Conservation (phyloP, 805 yeast species). For the Spathaspora arborariae region DNA sequence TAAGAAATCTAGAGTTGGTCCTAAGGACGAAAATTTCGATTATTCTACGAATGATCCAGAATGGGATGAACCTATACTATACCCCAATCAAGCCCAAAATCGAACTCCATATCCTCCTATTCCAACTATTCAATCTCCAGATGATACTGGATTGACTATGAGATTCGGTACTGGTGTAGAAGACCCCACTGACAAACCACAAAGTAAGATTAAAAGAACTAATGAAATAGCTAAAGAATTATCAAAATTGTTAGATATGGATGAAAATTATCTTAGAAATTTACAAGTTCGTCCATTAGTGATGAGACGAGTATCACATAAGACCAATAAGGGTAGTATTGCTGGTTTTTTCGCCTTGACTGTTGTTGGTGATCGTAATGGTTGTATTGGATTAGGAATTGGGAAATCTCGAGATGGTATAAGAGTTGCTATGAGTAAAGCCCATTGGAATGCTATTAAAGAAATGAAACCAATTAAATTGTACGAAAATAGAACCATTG, state of each 20-base stretch:
- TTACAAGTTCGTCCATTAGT: constrained; percentile 65
- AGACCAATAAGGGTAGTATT: constrained; percentile 89
- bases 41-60: constrained; percentile 65
- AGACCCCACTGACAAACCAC: constrained; percentile 2
- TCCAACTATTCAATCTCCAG: constrained; percentile 53
- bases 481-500: constrained; percentile 86
- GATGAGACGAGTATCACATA: constrained; percentile 80
- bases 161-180: constrained; percentile 24
- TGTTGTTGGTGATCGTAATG: constrained; percentile 88
- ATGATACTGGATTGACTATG: constrained; percentile 38
- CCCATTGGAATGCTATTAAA: constrained; percentile 92
- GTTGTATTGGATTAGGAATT: constrained; percentile 93
- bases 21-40: constrained; percentile 63
- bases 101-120: constrained; percentile 55
- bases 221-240: constrained; percentile 49
- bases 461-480: constrained; percentile 79
- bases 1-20: constrained; percentile 53
- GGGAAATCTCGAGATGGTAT: constrained; percentile 83
- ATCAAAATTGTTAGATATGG: constrained; percentile 62
- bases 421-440: constrained; percentile 72
- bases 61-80: constrained; percentile 63
- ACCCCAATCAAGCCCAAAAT: constrained; percentile 47
- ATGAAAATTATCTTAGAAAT: constrained; percentile 54
- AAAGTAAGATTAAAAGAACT: constrained; percentile 11
- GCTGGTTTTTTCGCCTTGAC: constrained; percentile 78